Evolutionary conservation across 2,329 filamentous ascomycete genomes (phyloP), one percentile per base, ranked within the genome.

Genomic region (Hymenotorrendiella dingleyae): DNA sequence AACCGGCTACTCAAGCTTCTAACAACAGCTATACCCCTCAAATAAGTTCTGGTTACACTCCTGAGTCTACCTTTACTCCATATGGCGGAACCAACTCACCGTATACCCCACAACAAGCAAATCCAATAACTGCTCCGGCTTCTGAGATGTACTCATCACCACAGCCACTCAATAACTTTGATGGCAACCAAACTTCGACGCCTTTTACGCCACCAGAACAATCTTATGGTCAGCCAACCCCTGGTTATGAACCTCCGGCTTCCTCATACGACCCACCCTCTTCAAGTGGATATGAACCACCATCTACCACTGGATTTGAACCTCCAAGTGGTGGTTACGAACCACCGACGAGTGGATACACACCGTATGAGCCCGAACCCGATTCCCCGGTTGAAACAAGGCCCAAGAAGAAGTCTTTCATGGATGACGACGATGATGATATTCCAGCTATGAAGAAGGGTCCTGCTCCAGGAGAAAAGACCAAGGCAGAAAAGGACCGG

Each of bases 371-470:
- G 55, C 72, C 79, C 8, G 70, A 74, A 6, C 52, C 50, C 10
- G 57, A 62, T 23, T 61, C 58, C 4, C 55, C 57, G 10, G 52
- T 66, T 22, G 64, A 70, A 6, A 68, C 71, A 40, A 82, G 77
- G 54, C 70, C 74, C 0, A 86, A 86, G 65, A 86, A 86, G 67
- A 89, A 85, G 62, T 80, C 77, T 17, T 81, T 88, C 55, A 86
- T 93, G 75, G 83, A 91, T 57, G 84, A 91, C 50, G 86, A 91
- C 21, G 84, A 89, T 10, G 80, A 83, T 50, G 78, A 85, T 45
- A 73, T 85, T 32, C 69, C 78, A 23, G 67, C 68, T 6, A 49
- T 67, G 32, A 69, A 62, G 30, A 46, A 51, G 8, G 39, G 52
- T 11, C 60, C 66, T 28, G 68, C 70, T 24, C 34, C 55, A 29